Evolutionary conservation across 495 filamentous ascomycete species (phyloP).

Genomic region (Penicillium cataractarum): DNA sequence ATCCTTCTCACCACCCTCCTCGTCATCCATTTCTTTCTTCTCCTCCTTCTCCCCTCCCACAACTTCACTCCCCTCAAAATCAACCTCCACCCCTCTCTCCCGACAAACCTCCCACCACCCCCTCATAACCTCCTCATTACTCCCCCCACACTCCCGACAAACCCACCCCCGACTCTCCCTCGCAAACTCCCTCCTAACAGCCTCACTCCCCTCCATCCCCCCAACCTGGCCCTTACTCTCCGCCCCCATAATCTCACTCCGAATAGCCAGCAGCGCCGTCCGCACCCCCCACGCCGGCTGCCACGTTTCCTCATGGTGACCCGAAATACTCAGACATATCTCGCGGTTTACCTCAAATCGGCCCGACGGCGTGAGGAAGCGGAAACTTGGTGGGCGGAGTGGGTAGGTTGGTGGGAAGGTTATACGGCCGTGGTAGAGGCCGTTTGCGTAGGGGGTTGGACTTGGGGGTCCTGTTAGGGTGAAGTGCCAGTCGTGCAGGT

Average conservation of each 20-base stretch:
- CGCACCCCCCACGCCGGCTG: conserved; percentile 96
- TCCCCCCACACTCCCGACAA: conserved; percentile 64
- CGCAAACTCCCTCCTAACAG: conserved; percentile 67
- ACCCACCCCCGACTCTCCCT: conserved; percentile 60
- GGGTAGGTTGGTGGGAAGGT: conserved; percentile 87
- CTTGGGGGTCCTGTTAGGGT: conserved; percentile 87
- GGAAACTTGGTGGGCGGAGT: conserved; percentile 85
- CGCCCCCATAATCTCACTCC: conserved; percentile 54
- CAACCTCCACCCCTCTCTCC: conserved; percentile 53
- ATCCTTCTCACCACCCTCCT: conserved; percentile 51
- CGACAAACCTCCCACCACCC: conserved; percentile 63
- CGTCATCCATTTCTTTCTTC: conserved; percentile 47
- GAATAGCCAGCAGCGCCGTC: conserved; percentile 56
- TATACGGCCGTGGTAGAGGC: conserved; percentile 96
- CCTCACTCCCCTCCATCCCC: conserved; percentile 73
- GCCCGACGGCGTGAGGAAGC: conserved; percentile 89
- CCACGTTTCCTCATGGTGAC: conserved; percentile 98
- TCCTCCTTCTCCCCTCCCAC: conserved; percentile 24
- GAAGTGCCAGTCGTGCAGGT: conserved; percentile 99
- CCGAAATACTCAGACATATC: conserved; percentile 90
- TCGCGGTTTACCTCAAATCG: conserved; percentile 97
- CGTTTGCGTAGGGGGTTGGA: conserved; percentile 73
- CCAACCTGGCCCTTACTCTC: conserved; percentile 76
- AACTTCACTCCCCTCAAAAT: conserved; percentile 30
- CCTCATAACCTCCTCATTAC: conserved; percentile 71